Conservation (phyloP, 2,329 filamentous ascomycete genomes). For the Chrysoporthe austroafricana region DNA sequence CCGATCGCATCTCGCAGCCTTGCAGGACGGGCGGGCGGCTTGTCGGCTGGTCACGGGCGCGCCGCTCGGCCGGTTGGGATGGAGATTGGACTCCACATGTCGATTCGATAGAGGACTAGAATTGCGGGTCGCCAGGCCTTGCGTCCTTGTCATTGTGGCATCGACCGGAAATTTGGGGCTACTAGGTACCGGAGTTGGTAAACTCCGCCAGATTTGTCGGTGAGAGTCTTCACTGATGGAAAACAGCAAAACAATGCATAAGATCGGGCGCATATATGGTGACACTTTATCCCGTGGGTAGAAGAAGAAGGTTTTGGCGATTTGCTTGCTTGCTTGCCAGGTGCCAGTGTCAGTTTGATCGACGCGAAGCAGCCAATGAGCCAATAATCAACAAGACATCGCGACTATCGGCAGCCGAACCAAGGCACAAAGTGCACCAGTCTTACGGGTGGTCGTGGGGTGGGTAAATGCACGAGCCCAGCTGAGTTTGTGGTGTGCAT, state of each 20-base stretch:
- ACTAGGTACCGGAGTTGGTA: constrained; percentile 13
- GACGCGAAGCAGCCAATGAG: neutral
- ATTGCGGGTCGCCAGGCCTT: constrained; percentile 20
- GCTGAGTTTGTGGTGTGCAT: constrained; percentile 4
- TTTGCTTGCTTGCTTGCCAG: too few relatives aligned
- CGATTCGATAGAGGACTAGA: constrained; percentile 14
- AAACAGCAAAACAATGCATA: neutral
- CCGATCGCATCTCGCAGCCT: neutral
- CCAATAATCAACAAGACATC: neutral
- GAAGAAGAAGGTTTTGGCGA: too few relatives aligned
- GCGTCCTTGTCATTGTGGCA: constrained; percentile 11
- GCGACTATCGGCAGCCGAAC: neutral
- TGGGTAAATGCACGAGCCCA: neutral
- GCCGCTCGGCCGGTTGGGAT: neutral
- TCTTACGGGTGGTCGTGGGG: neutral
- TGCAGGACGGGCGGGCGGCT: constrained; percentile 2
- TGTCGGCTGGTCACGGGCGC: neutral
- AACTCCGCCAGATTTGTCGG: constrained; percentile 1
- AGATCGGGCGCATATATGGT: neutral
- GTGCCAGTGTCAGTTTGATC: too few relatives aligned
- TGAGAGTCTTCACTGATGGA: neutral
- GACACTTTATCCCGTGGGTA: too few relatives aligned
- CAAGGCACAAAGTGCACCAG: neutral
- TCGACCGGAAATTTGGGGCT: constrained; percentile 15
- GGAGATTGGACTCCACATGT: constrained; percentile 7